phyloP scores from a whole-genome alignment of 768 basidiomycete species.

The Kwoniella europaea region DNA sequence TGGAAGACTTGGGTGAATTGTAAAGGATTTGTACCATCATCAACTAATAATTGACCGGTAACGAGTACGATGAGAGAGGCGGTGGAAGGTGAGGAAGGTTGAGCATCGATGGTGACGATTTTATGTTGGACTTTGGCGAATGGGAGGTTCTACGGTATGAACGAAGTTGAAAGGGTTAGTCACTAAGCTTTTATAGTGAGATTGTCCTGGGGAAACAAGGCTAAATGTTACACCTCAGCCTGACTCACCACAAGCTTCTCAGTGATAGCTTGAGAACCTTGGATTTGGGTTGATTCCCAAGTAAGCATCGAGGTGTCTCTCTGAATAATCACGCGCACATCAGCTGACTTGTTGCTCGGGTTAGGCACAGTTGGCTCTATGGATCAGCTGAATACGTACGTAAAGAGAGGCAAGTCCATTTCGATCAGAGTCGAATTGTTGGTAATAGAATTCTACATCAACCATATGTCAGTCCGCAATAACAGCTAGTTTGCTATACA shows the following conservation, averaged over 20 bases:
- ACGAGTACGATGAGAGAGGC: constrained; percentile 78
- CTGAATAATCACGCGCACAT: constrained; percentile 65
- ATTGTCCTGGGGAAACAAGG: not conserved
- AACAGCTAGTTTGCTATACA: too few species aligned
- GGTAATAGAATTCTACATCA: constrained; percentile 74
- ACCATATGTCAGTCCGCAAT: not conserved
- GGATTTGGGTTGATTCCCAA: constrained; percentile 71
- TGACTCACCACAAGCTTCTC: constrained; percentile 75
- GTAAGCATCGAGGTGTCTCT: constrained; percentile 80
- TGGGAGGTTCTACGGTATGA: constrained; percentile 76
- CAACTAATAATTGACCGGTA: constrained; percentile 84
- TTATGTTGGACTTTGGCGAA: constrained; percentile 82
- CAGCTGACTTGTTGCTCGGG: too few species aligned
- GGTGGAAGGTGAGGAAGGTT: constrained; percentile 71
- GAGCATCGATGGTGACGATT: constrained; percentile 81
- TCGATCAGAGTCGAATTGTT: constrained; percentile 73
- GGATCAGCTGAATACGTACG: constrained; percentile 65
- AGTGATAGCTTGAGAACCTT: constrained; percentile 65
- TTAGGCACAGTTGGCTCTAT: too few species aligned
- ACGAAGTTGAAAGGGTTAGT: too few species aligned
- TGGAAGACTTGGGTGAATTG: constrained; percentile 94
- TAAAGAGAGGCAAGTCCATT: constrained; percentile 69
- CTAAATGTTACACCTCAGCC: too few species aligned
- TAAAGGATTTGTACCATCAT: constrained; percentile 77
- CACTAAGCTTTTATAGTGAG: too few species aligned